A percentile compares a stretch with the other conserved stretches of the same genome.
Conservation (phyloP, 2,329 filamentous ascomycete genomes). For the Ascochyta clinopodiicola region DNA sequence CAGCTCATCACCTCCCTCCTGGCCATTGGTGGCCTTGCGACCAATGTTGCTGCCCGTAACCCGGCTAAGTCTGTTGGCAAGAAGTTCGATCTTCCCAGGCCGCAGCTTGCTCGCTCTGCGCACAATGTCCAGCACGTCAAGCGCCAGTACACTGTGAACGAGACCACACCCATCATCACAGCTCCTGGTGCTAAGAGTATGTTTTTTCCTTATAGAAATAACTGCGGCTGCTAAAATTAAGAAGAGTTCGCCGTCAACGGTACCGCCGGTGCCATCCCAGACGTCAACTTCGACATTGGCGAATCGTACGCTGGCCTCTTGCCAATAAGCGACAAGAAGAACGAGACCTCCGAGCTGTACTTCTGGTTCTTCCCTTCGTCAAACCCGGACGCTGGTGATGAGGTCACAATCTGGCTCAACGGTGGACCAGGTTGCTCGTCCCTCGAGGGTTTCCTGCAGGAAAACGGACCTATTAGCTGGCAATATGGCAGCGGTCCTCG, state of each 20-base stretch:
- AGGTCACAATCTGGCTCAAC: conserved; percentile 59
- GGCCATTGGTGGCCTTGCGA: conserved; percentile 37
- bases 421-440: conserved; percentile 55
- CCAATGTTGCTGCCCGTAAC: conserved; percentile 37
- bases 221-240: conserved; percentile 6
- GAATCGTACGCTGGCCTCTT: conserved; percentile 57
- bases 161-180: conserved; percentile 34
- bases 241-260: conserved; percentile 48
- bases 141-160: conserved; percentile 37
- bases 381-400: conserved; percentile 56
- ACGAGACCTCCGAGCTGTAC: conserved; percentile 56
- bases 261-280: conserved; percentile 53
- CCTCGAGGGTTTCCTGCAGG: conserved; percentile 57
- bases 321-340: conserved; percentile 58
- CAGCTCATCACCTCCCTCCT: conserved; percentile 40
- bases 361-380: conserved; percentile 64
- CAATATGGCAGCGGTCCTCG: conserved; percentile 49
- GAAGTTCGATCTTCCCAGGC: conserved; percentile 36
- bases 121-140: conserved; percentile 27
- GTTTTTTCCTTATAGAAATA: background rate
- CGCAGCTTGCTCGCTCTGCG: conserved; percentile 32
- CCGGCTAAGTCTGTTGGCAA: conserved; percentile 37
- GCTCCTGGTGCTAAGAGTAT: conserved; percentile 23
- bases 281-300: conserved; percentile 54
- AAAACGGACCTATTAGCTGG: conserved; percentile 57